Conservation (phyloP, 1,284 basidiomycete genomes). For the Omphalotus olearius region DNA sequence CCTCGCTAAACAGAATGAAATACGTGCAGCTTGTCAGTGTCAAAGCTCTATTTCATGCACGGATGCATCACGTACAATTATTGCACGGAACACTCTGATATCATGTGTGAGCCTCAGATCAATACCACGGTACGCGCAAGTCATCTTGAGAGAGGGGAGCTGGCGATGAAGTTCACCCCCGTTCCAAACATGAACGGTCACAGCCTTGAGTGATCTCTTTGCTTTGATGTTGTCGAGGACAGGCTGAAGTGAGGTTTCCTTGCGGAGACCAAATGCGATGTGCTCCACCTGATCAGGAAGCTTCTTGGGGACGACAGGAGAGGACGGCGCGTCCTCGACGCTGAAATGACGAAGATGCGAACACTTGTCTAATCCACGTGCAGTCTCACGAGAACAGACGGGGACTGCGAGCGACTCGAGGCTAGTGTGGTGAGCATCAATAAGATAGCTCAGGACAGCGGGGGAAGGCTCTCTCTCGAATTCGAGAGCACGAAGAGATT, state of each 20-base stretch:
- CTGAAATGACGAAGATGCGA: conserved; percentile 42
- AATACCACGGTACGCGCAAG: conserved; percentile 50
- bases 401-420: conserved; percentile 36
- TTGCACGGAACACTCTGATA: conserved; percentile 41
- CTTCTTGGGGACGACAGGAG: conserved; percentile 38
- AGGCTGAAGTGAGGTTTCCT: conserved; percentile 46
- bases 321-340: conserved; percentile 51
- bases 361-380: conserved; percentile 46
- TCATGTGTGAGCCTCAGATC: conserved; percentile 42
- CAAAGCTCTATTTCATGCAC: conserved; percentile 11
- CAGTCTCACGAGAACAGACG: conserved; percentile 45
- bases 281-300: conserved; percentile 44
- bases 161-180: conserved; percentile 42
- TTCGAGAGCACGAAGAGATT: conserved; percentile 47
- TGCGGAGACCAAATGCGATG: conserved; percentile 54
- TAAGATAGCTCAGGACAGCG: conserved; percentile 32
- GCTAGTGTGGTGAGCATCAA: conserved; percentile 27
- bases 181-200: conserved; percentile 46
- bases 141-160: conserved; percentile 47
- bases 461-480: conserved; percentile 53
- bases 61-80: conserved; percentile 36
- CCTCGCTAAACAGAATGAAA: conserved; percentile 35
- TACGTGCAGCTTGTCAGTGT: conserved; percentile 5
- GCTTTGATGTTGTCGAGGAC: conserved; percentile 47
- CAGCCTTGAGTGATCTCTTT: conserved; percentile 32